Percentiles rank a stretch among this genome's conserved stretches.
phyloP scores from a whole-genome alignment of 768 basidiomycete genomes.

The Trametes sanguinea region DNA sequence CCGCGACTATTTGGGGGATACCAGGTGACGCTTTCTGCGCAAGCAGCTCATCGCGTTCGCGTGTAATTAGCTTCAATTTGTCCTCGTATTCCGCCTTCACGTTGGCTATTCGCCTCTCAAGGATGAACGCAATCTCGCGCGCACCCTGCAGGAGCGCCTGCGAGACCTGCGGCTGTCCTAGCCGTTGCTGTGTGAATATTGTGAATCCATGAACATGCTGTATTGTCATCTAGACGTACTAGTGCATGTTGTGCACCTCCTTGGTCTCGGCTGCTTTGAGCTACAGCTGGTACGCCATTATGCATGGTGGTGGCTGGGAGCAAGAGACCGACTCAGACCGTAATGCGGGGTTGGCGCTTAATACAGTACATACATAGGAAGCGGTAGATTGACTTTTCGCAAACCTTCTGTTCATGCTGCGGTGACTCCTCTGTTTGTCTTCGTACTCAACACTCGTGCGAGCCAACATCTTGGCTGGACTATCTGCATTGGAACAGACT shows the following conservation, averaged over 20 bases:
- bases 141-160: constrained; percentile 11
- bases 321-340: not conserved
- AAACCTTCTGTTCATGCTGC: not conserved
- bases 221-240: too few species aligned
- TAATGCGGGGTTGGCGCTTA: not conserved
- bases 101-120: constrained; percentile 4
- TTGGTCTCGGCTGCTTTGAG: too few species aligned
- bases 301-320: not conserved
- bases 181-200: not conserved
- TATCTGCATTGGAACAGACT: too few species aligned
- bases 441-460: too few species aligned
- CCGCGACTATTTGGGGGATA: not conserved
- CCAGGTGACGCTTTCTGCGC: not conserved
- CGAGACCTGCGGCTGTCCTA: not conserved
- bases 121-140: not conserved
- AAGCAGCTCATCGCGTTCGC: constrained; percentile 2
- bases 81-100: constrained; percentile 6
- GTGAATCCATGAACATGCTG: too few species aligned
- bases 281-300: not conserved
- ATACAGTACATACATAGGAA: too few species aligned
- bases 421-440: not conserved
- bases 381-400: not conserved
- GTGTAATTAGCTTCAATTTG: not conserved
- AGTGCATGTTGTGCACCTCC: too few species aligned
- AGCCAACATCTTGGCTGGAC: too few species aligned